Percentiles rank a stretch among this genome's conserved stretches.
Evolutionary conservation across 2,329 filamentous ascomycete genomes (phyloP).

Genomic region (Ceratocystis eucalypticola): DNA sequence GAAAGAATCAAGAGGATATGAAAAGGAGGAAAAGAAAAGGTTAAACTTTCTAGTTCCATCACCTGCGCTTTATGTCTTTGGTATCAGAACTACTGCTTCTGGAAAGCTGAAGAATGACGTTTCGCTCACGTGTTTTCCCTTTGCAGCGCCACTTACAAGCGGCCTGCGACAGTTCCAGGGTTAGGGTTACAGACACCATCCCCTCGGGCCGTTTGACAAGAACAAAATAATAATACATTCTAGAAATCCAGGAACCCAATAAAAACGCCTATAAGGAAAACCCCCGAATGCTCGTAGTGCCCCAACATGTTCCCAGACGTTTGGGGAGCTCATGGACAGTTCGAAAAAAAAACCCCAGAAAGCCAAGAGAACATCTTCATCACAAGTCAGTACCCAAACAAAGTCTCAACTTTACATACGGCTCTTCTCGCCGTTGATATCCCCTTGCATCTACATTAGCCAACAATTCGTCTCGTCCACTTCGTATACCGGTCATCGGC

Average conservation of each 20-base stretch:
- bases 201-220: background rate
- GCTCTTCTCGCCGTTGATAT: background rate
- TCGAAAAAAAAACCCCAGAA: background rate
- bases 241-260: background rate
- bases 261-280: background rate
- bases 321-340: background rate
- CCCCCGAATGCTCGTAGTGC: background rate
- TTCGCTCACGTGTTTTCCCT: constrained; percentile 6
- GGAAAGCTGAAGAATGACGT: constrained; percentile 9
- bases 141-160: background rate
- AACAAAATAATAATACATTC: background rate
- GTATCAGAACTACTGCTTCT: background rate
- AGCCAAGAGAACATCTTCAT: background rate
- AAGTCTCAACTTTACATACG: background rate
- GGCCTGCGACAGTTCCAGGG: background rate
- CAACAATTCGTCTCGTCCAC: constrained; percentile 24
- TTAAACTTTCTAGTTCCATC: background rate
- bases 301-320: background rate
- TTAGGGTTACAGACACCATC: background rate
- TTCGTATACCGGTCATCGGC: constrained; percentile 23
- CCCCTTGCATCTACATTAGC: background rate
- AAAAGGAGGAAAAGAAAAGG: background rate
- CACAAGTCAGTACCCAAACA: background rate
- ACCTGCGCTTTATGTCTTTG: constrained; percentile 4
- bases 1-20: background rate